Evolutionary conservation across 441 rosid species (phyloP).

Genomic region (Syzygium syzygioides): DNA sequence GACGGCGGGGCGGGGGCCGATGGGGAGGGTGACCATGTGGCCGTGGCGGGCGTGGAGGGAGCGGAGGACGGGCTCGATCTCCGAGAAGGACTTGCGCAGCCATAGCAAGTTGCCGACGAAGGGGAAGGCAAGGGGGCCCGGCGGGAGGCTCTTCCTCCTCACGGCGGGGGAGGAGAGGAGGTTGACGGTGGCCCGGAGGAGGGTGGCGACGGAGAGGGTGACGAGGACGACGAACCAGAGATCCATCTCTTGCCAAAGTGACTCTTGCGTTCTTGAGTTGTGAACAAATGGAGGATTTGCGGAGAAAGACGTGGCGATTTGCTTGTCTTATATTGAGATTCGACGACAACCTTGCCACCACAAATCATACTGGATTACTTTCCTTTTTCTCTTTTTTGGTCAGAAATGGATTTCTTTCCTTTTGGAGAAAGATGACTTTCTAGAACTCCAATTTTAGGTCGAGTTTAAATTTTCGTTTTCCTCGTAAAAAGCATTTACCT

Average conservation of each 20-base stretch:
- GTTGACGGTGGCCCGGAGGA: background rate
- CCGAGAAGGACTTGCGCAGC: background rate
- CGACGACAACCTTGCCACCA: background rate
- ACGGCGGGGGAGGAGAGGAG: background rate
- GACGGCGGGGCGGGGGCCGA: background rate
- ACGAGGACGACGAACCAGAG: background rate
- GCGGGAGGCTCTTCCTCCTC: background rate
- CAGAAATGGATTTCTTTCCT: too few relatives aligned
- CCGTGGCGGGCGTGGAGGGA: background rate
- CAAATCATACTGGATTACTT: too few relatives aligned
- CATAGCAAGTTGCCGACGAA: background rate
- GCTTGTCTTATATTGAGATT: background rate
- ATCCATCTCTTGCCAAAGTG: background rate
- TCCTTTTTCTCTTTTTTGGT: too few relatives aligned
- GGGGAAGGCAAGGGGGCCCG: background rate
- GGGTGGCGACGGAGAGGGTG: background rate
- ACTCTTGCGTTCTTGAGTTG: background rate
- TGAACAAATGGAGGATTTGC: background rate
- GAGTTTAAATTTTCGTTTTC: too few relatives aligned
- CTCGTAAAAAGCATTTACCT: too few relatives aligned
- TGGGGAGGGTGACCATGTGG: background rate
- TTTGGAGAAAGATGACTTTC: too few relatives aligned
- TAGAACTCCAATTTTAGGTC: too few relatives aligned
- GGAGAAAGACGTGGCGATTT: background rate
- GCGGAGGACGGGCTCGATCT: background rate